Evolutionary conservation across 768 basidiomycete genomes (phyloP).

Genomic region (Tricholoma flavovirens): DNA sequence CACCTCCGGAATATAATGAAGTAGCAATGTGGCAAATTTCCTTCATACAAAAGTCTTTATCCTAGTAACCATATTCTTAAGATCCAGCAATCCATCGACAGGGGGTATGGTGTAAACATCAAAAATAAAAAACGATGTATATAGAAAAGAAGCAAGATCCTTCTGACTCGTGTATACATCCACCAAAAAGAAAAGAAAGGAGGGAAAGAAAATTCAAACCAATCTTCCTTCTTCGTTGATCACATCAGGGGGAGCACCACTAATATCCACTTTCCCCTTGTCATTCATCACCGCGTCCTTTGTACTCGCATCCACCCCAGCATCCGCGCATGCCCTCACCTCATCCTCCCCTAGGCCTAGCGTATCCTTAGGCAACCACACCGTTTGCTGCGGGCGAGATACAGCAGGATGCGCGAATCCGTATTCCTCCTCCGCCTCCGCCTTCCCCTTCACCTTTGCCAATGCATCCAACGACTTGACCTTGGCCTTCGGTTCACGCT

Average conservation of each 20-base stretch:
- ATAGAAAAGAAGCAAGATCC: background rate
- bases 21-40: background rate
- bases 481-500: background rate
- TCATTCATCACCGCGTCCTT: conserved; percentile 53
- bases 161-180: too few species aligned
- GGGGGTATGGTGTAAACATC: too few species aligned
- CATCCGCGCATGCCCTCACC: conserved; percentile 45
- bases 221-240: conserved; percentile 6
- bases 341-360: conserved; percentile 62
- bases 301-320: conserved; percentile 45
- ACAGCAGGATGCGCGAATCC: conserved; percentile 89
- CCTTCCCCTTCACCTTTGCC: conserved; percentile 6
- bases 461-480: conserved; percentile 4
- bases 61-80: background rate
- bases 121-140: too few species aligned
- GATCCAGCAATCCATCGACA: background rate
- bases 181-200: background rate
- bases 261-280: conserved; percentile 54
- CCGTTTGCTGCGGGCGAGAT: conserved; percentile 60
- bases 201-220: background rate
- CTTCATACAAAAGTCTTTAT: background rate
- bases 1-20: too few species aligned
- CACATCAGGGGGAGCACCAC: conserved; percentile 30
- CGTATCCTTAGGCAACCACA: conserved; percentile 83
- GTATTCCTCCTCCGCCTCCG: conserved; percentile 37